phyloP scores from a whole-genome alignment of 352 stramenopile genomes.

The Globisporangium sylvaticum region DNA sequence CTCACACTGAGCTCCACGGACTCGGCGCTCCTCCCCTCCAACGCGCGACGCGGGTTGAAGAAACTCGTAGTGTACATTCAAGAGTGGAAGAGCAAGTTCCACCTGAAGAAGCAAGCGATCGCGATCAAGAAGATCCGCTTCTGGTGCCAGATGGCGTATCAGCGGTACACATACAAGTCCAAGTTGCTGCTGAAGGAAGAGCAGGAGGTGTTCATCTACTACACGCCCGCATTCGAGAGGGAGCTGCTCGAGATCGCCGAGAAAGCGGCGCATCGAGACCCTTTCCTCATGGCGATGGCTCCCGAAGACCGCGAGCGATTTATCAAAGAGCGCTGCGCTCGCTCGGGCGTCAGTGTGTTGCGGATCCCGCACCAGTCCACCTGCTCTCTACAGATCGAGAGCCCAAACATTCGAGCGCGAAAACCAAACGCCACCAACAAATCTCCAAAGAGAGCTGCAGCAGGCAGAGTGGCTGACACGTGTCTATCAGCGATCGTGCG shows the following conservation, averaged over 20 bases:
- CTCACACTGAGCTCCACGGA: slow-evolving; percentile 34
- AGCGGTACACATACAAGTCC: slow-evolving; percentile 52
- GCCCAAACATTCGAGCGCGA: slow-evolving; percentile 20
- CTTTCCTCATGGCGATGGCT: slow-evolving; percentile 57
- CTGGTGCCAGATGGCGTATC: slow-evolving; percentile 73
- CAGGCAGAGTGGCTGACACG: not conserved
- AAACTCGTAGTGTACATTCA: slow-evolving; percentile 49
- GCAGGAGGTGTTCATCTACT: slow-evolving; percentile 77
- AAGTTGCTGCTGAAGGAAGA: slow-evolving; percentile 47
- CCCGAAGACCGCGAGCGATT: slow-evolving; percentile 38
- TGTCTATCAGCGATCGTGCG: slow-evolving; percentile 39
- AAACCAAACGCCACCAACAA: not conserved
- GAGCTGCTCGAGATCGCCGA: slow-evolving; percentile 54
- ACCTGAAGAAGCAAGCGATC: slow-evolving; percentile 53
- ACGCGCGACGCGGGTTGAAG: slow-evolving; percentile 40
- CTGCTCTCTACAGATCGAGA: slow-evolving; percentile 7
- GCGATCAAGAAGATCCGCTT: slow-evolving; percentile 76
- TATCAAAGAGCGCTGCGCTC: slow-evolving; percentile 39
- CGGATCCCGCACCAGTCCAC: slow-evolving; percentile 30
- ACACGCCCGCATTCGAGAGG: slow-evolving; percentile 46
- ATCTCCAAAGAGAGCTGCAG: not conserved
- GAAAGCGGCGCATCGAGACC: slow-evolving; percentile 49
- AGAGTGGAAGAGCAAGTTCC: slow-evolving; percentile 49
- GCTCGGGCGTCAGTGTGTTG: slow-evolving; percentile 58
- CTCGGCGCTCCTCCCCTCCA: slow-evolving; percentile 23